Evolutionary conservation across 257 asterid species (phyloP).

Genomic region (Haberlea rhodopensis): DNA sequence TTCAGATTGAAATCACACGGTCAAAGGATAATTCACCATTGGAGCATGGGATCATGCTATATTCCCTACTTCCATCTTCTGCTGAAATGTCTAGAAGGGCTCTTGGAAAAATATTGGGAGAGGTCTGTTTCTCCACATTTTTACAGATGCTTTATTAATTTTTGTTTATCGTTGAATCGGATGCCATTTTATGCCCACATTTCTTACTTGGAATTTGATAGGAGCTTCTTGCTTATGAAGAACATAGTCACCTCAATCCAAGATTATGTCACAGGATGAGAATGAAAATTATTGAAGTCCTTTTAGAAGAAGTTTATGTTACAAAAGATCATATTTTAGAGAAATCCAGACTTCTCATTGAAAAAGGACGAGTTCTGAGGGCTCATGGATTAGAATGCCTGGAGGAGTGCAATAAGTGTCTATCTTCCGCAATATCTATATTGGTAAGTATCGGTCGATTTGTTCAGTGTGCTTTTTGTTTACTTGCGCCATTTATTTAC

Average conservation of each 20-base stretch:
- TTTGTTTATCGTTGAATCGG: conserved; percentile 19
- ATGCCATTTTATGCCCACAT: conserved; percentile 19
- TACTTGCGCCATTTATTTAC: conserved; percentile 7
- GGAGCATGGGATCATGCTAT: conserved; percentile 45
- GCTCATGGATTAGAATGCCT: conserved; percentile 48
- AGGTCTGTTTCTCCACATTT: conserved; percentile 45
- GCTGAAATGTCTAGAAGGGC: conserved; percentile 46
- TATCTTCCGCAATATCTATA: conserved; percentile 63
- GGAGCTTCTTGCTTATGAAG: conserved; percentile 84
- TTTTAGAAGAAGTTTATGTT: conserved; percentile 57
- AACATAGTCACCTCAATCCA: conserved; percentile 49
- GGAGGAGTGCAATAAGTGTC: conserved; percentile 65
- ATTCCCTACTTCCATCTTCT: conserved; percentile 65
- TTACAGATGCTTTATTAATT: not conserved
- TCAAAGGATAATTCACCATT: conserved; percentile 37
- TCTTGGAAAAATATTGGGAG: conserved; percentile 71
- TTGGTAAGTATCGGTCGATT: conserved; percentile 46
- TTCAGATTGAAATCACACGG: conserved; percentile 54
- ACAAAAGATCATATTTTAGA: conserved; percentile 48
- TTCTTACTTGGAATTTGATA: conserved; percentile 36
- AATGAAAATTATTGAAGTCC: conserved; percentile 48
- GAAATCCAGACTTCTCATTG: conserved; percentile 65
- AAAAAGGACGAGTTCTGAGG: conserved; percentile 67
- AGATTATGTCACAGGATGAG: conserved; percentile 54
- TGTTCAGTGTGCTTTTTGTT: not conserved